These are phyloP conservation scores for Metschnikowia cerradonensis DNA, from an alignment of 805 yeast genomes.

Conservation along the genomic window DNA sequence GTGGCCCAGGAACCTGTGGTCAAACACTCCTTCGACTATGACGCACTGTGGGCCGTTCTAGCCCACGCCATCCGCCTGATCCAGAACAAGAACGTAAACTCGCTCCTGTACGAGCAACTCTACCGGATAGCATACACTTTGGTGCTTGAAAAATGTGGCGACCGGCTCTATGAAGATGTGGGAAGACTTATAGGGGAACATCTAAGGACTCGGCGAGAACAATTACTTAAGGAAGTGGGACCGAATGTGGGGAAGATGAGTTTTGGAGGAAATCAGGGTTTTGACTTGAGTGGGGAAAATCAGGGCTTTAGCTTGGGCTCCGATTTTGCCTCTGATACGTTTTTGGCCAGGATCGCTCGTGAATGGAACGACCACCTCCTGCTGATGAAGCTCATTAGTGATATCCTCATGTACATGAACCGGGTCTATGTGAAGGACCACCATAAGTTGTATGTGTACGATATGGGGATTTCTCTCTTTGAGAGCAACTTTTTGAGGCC, in stretches of 20 bases:
- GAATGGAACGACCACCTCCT: slow-evolving; percentile 73
- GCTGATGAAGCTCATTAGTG: slow-evolving; percentile 74
- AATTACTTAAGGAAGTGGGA: no score
- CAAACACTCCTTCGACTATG: slow-evolving; percentile 48
- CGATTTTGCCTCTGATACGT: no score
- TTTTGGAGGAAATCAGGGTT: no score
- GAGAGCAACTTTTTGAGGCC: slow-evolving; percentile 54
- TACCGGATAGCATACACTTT: slow-evolving; percentile 75
- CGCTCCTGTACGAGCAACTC: slow-evolving; percentile 74
- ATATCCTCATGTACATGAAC: slow-evolving; percentile 81
- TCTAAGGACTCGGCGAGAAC: slow-evolving; percentile 20
- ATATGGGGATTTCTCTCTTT: slow-evolving; percentile 67
- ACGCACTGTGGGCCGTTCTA: slow-evolving; percentile 61
- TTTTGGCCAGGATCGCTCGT: slow-evolving; percentile 16
- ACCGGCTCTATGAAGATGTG: slow-evolving; percentile 59
- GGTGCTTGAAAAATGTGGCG: slow-evolving; percentile 69
- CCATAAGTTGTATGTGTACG: slow-evolving; percentile 61
- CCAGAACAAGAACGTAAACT: slow-evolving; percentile 65
- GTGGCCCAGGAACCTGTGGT: slow-evolving; percentile 19
- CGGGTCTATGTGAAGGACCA: slow-evolving; percentile 75
- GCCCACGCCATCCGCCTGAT: slow-evolving; percentile 69
- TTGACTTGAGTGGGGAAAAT: no score
- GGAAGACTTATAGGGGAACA: slow-evolving; percentile 44
- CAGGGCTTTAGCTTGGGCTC: no score
- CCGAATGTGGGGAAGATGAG: no score